A percentile compares a stretch with the other conserved stretches of the same genome.
These are phyloP conservation scores for Neocucurbitaria cava DNA, from an alignment of 2,329 filamentous ascomycete species.

Conservation along the genomic window DNA sequence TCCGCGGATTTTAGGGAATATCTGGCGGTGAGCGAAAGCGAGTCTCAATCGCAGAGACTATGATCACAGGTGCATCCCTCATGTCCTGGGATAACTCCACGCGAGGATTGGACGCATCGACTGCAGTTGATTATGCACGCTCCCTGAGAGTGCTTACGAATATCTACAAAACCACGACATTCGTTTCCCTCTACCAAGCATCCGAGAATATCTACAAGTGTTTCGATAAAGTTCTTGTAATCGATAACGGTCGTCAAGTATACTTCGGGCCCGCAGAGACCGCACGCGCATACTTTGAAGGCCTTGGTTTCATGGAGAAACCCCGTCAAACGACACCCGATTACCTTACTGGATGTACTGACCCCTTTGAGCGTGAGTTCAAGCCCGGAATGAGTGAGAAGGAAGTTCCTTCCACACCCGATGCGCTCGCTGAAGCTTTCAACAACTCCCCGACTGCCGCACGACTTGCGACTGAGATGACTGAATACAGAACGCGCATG, in stretches of 20 bases:
- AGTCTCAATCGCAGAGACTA: constrained; percentile 83
- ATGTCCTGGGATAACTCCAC: constrained; percentile 67
- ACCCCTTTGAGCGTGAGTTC: constrained; percentile 83
- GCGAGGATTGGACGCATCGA: constrained; percentile 57
- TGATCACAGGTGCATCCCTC: constrained; percentile 74
- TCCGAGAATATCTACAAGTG: constrained; percentile 81
- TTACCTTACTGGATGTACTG: constrained; percentile 82
- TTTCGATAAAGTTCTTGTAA: constrained; percentile 85
- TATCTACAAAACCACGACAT: constrained; percentile 82
- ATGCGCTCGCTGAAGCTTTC: constrained; percentile 74
- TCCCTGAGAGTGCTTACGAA: constrained; percentile 71
- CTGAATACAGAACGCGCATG: constrained; percentile 69
- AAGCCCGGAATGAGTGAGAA: constrained; percentile 68
- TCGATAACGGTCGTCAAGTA: constrained; percentile 76
- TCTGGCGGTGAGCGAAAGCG: constrained; percentile 77
- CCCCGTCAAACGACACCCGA: constrained; percentile 82
- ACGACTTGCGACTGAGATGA: constrained; percentile 70
- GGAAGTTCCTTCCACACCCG: constrained; percentile 73
- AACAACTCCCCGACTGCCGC: constrained; percentile 66
- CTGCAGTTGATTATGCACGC: constrained; percentile 58
- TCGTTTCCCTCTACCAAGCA: constrained; percentile 86
- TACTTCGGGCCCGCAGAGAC: constrained; percentile 75
- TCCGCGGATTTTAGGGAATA: background rate
- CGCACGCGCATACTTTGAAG: constrained; percentile 77
- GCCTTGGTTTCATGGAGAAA: constrained; percentile 75